phyloP scores from a whole-genome alignment of 2,329 filamentous ascomycete species.

The Clonostachys chloroleuca region DNA sequence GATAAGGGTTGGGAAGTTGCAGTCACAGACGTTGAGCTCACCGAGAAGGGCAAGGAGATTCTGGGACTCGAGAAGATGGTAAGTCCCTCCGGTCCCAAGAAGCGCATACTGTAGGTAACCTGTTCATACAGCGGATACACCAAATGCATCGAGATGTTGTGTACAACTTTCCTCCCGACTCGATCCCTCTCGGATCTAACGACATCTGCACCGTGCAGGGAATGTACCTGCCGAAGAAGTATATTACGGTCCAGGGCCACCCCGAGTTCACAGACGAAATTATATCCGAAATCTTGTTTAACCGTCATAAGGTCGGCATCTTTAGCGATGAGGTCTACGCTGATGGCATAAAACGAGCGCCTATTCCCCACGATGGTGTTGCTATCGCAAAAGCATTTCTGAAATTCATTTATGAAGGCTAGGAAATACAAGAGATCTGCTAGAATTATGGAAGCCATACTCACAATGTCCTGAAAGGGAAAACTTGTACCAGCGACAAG shows the following conservation, averaged over 20 bases:
- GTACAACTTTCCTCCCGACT: constrained; percentile 27
- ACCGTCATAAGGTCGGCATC: constrained; percentile 14
- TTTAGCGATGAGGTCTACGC: background rate
- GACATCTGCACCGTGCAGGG: constrained; percentile 34
- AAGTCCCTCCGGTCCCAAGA: too few relatives aligned
- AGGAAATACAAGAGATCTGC: too few relatives aligned
- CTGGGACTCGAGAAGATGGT: too few relatives aligned
- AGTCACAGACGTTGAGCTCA: constrained; percentile 1
- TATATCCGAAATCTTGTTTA: constrained; percentile 26
- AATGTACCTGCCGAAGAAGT: constrained; percentile 28
- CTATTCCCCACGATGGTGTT: too few relatives aligned
- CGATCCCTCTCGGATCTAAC: constrained; percentile 33
- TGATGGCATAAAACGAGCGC: too few relatives aligned
- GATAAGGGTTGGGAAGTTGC: constrained; percentile 33
- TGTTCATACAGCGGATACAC: constrained; percentile 12
- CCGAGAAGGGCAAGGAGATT: constrained; percentile 1
- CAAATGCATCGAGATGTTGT: constrained; percentile 45
- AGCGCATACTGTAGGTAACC: too few relatives aligned
- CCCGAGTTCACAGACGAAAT: constrained; percentile 37
- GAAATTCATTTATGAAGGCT: too few relatives aligned
- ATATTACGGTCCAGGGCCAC: constrained; percentile 41
- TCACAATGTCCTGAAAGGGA: too few relatives aligned
- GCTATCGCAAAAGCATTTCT: too few relatives aligned
- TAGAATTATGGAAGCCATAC: too few relatives aligned
- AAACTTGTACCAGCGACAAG: too few relatives aligned